phyloP scores from a whole-genome alignment of 495 filamentous ascomycete genomes.

The Thermothielavioides terrestris region DNA sequence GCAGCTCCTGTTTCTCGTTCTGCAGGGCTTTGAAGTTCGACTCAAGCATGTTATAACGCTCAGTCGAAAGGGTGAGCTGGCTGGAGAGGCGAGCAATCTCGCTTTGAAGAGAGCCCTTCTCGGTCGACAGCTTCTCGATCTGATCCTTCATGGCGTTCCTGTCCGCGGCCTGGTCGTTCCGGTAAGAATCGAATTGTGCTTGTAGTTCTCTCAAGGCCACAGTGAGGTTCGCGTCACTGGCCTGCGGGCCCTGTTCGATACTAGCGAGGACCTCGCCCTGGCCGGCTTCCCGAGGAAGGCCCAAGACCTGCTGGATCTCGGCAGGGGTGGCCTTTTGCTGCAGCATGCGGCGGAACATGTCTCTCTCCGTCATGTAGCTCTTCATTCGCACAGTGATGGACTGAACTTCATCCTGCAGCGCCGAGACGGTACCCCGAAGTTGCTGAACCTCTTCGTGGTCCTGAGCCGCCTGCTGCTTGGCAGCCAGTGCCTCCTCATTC shows the following conservation, averaged over 20 bases:
- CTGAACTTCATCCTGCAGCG: conserved; percentile 60
- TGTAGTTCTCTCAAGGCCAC: conserved; percentile 71
- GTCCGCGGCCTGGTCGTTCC: conserved; percentile 72
- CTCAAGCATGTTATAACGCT: conserved; percentile 85
- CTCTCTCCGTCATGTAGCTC: conserved; percentile 88
- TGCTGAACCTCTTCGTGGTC: conserved; percentile 66
- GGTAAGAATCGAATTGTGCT: conserved; percentile 79
- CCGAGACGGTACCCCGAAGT: conserved; percentile 54
- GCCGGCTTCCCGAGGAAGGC: conserved; percentile 48
- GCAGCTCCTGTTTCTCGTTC: conserved; percentile 73
- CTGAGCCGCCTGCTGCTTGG: conserved; percentile 57
- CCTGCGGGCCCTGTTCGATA: conserved; percentile 38
- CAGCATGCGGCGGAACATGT: conserved; percentile 94
- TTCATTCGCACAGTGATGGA: conserved; percentile 70
- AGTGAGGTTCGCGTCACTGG: conserved; percentile 36
- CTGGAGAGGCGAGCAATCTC: conserved; percentile 70
- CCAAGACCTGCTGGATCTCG: conserved; percentile 57
- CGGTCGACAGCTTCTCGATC: conserved; percentile 67
- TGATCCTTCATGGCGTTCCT: conserved; percentile 77
- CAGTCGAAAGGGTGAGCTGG: conserved; percentile 68
- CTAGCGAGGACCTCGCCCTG: conserved; percentile 41
- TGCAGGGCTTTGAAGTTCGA: conserved; percentile 75
- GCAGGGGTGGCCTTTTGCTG: conserved; percentile 53
- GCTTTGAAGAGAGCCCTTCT: conserved; percentile 71
- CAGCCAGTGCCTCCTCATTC: conserved; percentile 69